Percentiles rank a stretch among this genome's conserved stretches.
These are phyloP conservation scores for Cicer arietinum DNA, from an alignment of 306 rosid genomes.

Conservation along the genomic window DNA sequence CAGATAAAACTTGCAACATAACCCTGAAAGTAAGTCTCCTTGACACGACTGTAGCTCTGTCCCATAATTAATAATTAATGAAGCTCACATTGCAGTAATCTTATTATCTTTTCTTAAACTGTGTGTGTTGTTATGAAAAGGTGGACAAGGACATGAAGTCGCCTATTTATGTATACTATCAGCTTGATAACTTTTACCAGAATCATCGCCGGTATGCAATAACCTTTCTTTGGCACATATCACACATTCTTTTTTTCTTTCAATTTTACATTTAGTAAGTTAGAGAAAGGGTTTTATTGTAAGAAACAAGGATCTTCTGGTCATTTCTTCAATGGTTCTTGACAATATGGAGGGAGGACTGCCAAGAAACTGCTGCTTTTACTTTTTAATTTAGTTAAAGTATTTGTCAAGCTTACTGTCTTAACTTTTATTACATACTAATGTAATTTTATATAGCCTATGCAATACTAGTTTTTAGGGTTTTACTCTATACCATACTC, in stretches of 20 bases:
- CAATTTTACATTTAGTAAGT: background rate
- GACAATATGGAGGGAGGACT: constrained; percentile 19
- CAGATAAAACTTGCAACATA: constrained; percentile 56
- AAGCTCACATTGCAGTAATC: constrained; percentile 26
- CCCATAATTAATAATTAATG: constrained; percentile 11
- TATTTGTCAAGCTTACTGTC: background rate
- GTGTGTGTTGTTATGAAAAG: constrained; percentile 47
- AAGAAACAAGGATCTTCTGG: background rate
- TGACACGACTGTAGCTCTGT: background rate
- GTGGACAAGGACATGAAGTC: constrained; percentile 70
- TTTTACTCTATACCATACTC: background rate
- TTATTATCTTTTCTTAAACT: constrained; percentile 33
- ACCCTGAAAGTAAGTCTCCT: constrained; percentile 56
- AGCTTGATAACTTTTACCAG: constrained; percentile 91
- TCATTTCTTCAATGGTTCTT: background rate
- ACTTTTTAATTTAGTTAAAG: background rate
- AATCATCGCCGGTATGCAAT: constrained; percentile 78
- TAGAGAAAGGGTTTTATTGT: constrained; percentile 9
- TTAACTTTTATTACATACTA: background rate
- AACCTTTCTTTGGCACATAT: constrained; percentile 22
- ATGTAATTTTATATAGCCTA: background rate
- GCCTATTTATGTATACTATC: constrained; percentile 82
- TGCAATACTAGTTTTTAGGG: background rate
- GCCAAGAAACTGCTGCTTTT: background rate
- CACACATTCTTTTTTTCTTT: background rate